Base-by-base conservation (phyloP, 805 yeast species). In the Candida golubevii region DNA sequence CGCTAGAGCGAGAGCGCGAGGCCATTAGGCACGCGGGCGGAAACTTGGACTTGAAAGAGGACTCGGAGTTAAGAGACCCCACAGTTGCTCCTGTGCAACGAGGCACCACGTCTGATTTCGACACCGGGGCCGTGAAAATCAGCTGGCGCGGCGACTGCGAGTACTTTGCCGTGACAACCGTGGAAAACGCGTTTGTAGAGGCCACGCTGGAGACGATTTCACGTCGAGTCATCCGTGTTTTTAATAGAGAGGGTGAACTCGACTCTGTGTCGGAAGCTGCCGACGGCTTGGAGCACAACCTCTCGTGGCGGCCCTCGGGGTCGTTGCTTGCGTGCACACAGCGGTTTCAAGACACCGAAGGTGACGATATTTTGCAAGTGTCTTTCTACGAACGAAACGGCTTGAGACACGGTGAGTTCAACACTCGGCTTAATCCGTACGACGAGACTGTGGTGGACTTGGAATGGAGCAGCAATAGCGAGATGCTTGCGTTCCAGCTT, bases 101-200 rank as follows among this genome's bases (percentile, higher is more conserved):
- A 31, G 98, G 98, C 36, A 68, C 68, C 0, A 53, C 79, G 7
- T 76, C 88, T 2, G 60, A 60, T 0, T 70, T 71, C 55, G 97
- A 91, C 59, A 61, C 66, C 9, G 60, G 60, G 12, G 46, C 60
- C 4, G 69, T 69, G 7, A 62, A 67, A 36, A 75, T 93, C 13
- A 81, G 96, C 35, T 93, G 99, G 99, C 79, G 99, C 58, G 97
- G 97, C 12, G 99, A 93, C 61, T 85, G 96, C 57, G 90, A 86
- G 51, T 89, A 67, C 58, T 83, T 93, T 54, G 79, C 85, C 1
- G 71, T 93, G 1, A 76, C 83, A 18, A 70, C 84, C 0, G 64
- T 81, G 29, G 95, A 85, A 55, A 68, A 71, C 9, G 69, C 69
- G 1, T 60, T 70, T 2, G 65, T 63, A 12, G 77, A 72, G 50